Evolutionary conservation across 2,329 filamentous ascomycete species (phyloP), one percentile per base, ranked within the genome.

Genomic region (Samsoniella hepiali): DNA sequence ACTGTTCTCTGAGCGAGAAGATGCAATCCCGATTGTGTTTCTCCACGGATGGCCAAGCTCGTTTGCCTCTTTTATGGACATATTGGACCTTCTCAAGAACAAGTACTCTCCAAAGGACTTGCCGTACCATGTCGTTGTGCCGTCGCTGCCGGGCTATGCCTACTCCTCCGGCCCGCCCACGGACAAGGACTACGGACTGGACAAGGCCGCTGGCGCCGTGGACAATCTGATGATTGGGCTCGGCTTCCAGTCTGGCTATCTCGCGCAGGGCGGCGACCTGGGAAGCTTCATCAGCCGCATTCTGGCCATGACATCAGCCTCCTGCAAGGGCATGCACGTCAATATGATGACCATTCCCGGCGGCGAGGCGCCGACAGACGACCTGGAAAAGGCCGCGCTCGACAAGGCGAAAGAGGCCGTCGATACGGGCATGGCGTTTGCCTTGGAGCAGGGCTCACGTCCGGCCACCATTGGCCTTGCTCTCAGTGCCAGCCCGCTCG

Each of bases 181-280:
- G 5, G 74, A 81, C 59, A 73, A 72, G 17, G 72, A 84, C 65
- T 84, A 58, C 11, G 62, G 45, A 1, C n/a, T 67, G 1, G 64
- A 65, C 1, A 50, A 61, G 29, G 58, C 61, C 0, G 77, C 81
- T 0, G 71, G 75, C 1, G 70, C 83, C 9, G 73, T 86, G 61
- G 76, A 86, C 70, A 75, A 78, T 29, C 67, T 87, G 2, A 82
- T 87, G 78, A 65, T 80, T 1, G 75, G 75, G 0, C 76, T 87
- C 3, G 85, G 84, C 0, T 84, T 87, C 54, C 75, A 73, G 0
- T 65, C 66, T 1, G 80, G 80, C 2, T 87, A 87, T 65, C 70
- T 85, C 8, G 77, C 77, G 0, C 84, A 87, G 69, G 85, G 85
- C 10, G 85, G 85, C 3, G 85, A 88, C 67, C 74, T 87, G 2